phyloP scores from a whole-genome alignment of 2,329 filamentous ascomycete species.

The Colletotrichum liriopes region DNA sequence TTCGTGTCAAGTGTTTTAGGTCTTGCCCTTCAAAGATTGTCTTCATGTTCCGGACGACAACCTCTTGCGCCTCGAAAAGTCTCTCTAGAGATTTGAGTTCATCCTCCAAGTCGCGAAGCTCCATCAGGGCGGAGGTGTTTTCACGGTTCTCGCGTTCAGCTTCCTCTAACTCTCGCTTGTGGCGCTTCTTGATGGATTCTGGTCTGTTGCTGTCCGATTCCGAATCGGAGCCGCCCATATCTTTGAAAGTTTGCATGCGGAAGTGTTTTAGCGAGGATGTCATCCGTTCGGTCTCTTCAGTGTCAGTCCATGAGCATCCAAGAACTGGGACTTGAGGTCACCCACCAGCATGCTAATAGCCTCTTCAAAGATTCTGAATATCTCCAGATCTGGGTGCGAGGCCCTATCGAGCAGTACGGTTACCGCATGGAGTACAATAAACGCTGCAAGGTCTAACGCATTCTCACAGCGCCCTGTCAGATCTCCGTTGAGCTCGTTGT shows the following conservation, averaged over 20 bases:
- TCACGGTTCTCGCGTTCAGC: slow-evolving; percentile 73
- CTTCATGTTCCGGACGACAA: slow-evolving; percentile 57
- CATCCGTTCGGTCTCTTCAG: slow-evolving; percentile 70
- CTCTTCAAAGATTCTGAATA: slow-evolving; percentile 77
- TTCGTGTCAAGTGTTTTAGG: background rate
- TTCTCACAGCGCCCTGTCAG: slow-evolving; percentile 75
- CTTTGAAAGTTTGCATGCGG: slow-evolving; percentile 68
- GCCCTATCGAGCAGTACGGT: slow-evolving; percentile 74
- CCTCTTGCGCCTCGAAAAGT: slow-evolving; percentile 71
- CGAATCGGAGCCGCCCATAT: slow-evolving; percentile 55
- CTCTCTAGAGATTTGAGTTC: slow-evolving; percentile 71
- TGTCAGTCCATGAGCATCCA: background rate
- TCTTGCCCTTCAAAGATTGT: slow-evolving; percentile 14
- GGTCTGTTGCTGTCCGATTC: slow-evolving; percentile 59
- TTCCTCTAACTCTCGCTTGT: slow-evolving; percentile 52
- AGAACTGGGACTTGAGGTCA: background rate
- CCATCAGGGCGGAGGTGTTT: slow-evolving; percentile 74
- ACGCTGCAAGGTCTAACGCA: slow-evolving; percentile 72
- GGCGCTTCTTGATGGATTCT: slow-evolving; percentile 60
- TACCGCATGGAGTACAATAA: slow-evolving; percentile 74
- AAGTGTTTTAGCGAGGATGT: slow-evolving; percentile 75
- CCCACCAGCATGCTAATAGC: slow-evolving; percentile 74
- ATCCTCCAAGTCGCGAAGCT: slow-evolving; percentile 76
- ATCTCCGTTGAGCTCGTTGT: slow-evolving; percentile 77
- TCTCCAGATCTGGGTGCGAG: slow-evolving; percentile 73